These are phyloP conservation scores for Solanum ossicruentum DNA, from an alignment of 257 asterid genomes.

Conservation along the genomic window DNA sequence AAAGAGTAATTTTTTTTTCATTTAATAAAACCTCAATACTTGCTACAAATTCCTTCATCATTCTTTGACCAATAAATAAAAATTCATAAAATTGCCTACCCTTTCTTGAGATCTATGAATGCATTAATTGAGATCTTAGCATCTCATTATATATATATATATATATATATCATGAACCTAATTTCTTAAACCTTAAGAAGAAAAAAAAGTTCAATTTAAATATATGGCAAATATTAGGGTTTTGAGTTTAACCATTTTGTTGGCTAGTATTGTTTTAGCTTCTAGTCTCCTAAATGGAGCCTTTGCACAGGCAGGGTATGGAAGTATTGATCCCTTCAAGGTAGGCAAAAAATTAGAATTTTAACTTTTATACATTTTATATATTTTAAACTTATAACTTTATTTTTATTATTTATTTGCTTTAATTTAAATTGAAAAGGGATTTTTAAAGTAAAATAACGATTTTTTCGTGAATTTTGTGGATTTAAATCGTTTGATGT, in stretches of 20 bases:
- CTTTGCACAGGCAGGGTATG: background rate
- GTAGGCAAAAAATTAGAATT: rapidly evolving
- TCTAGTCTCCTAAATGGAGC: background rate
- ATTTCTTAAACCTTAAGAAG: background rate
- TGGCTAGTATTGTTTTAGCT: background rate
- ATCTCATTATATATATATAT: background rate
- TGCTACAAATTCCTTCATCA: background rate
- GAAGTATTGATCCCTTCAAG: background rate
- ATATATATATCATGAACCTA: background rate
- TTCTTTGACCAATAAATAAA: background rate
- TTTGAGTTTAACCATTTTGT: background rate
- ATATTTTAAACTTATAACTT: background rate
- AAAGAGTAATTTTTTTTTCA: background rate
- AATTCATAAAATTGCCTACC: background rate
- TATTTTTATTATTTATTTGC: background rate
- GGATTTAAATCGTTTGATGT: background rate
- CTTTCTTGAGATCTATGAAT: background rate
- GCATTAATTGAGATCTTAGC: background rate
- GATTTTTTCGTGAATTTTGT: no score
- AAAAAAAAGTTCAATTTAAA: background rate
- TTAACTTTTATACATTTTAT: background rate
- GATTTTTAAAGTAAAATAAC: background rate
- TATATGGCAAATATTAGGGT: background rate
- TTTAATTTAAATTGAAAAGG: no score
- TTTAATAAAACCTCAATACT: background rate